These are phyloP conservation scores for Naumovozyma baii DNA, from an alignment of 805 yeast genomes.

Conservation along the genomic window DNA sequence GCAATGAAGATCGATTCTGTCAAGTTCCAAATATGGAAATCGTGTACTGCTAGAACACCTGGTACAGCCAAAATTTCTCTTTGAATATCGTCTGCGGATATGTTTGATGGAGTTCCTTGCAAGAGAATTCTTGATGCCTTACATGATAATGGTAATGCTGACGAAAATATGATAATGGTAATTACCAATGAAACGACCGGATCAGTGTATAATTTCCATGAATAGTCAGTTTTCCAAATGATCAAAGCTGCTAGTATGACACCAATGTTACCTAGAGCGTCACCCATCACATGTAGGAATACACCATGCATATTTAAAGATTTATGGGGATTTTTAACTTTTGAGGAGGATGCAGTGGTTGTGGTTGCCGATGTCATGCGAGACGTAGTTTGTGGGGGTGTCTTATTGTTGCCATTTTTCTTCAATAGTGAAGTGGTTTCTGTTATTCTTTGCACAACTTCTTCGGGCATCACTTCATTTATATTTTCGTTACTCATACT, in stretches of 20 bases:
- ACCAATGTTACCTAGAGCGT: conserved; percentile 91
- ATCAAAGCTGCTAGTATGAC: conserved; percentile 83
- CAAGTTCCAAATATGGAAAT: conserved; percentile 92
- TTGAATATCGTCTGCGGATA: conserved; percentile 67
- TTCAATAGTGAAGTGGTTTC: conserved; percentile 31
- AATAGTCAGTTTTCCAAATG: conserved; percentile 86
- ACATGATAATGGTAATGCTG: conserved; percentile 84
- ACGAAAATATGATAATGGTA: conserved; percentile 78
- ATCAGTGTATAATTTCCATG: conserved; percentile 81
- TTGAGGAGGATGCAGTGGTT: conserved; percentile 2
- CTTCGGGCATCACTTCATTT: conserved; percentile 20
- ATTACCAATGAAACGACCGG: conserved; percentile 80
- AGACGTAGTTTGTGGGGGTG: no score
- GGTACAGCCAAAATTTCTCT: conserved; percentile 55
- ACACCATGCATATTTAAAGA: conserved; percentile 98
- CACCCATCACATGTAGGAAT: conserved; percentile 89
- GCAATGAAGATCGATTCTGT: conserved; percentile 83
- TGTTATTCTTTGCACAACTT: conserved; percentile 22
- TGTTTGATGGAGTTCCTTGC: conserved; percentile 85
- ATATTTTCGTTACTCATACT: conserved; percentile 7
- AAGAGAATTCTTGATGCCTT: conserved; percentile 77
- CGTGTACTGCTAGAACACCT: conserved; percentile 81
- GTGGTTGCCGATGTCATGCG: conserved; percentile 1
- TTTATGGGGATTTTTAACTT: conserved; percentile 28
- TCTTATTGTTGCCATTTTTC: background rate